These are phyloP conservation scores for Oidiodendron maius DNA, from an alignment of 495 filamentous ascomycete species.

Conservation along the genomic window DNA sequence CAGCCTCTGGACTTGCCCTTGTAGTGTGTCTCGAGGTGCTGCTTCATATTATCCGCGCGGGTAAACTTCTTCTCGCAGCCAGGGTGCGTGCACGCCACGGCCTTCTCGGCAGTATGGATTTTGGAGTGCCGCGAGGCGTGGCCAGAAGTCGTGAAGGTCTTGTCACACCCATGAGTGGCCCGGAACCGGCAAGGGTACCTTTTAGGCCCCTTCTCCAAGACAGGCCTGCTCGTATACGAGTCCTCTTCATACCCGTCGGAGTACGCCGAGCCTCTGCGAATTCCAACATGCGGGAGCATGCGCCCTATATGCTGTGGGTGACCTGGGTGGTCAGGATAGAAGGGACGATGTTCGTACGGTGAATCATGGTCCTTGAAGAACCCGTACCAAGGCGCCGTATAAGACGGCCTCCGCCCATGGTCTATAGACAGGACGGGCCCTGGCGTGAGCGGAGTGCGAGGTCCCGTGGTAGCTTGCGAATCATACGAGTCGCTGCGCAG, in stretches of 20 bases:
- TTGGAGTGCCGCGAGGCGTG: slow-evolving; percentile 95
- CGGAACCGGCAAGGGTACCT: slow-evolving; percentile 61
- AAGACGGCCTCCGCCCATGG: slow-evolving; percentile 21
- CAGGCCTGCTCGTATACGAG: neutral
- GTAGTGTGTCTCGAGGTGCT: slow-evolving; percentile 86
- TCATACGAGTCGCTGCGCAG: slow-evolving; percentile 48
- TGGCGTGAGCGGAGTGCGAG: slow-evolving; percentile 42
- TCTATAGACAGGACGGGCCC: slow-evolving; percentile 22
- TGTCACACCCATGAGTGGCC: slow-evolving; percentile 61
- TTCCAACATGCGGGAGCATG: neutral
- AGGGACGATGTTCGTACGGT: slow-evolving; percentile 2
- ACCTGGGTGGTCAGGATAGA: slow-evolving; percentile 6
- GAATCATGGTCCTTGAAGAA: slow-evolving; percentile 5
- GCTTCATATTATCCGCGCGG: slow-evolving; percentile 97
- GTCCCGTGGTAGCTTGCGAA: slow-evolving; percentile 43
- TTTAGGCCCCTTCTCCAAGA: slow-evolving; percentile 32
- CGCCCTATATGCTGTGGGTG: neutral
- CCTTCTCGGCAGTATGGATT: slow-evolving; percentile 95
- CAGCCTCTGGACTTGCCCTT: slow-evolving; percentile 39
- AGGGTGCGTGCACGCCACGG: slow-evolving; percentile 71
- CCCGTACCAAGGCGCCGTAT: slow-evolving; percentile 12
- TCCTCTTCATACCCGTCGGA: slow-evolving; percentile 13
- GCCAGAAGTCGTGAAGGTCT: slow-evolving; percentile 91
- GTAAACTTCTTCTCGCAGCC: slow-evolving; percentile 90
- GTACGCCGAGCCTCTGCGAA: slow-evolving; percentile 5